phyloP scores from a whole-genome alignment of 176 grass and related monocot species.

The Lolium multiflorum region DNA sequence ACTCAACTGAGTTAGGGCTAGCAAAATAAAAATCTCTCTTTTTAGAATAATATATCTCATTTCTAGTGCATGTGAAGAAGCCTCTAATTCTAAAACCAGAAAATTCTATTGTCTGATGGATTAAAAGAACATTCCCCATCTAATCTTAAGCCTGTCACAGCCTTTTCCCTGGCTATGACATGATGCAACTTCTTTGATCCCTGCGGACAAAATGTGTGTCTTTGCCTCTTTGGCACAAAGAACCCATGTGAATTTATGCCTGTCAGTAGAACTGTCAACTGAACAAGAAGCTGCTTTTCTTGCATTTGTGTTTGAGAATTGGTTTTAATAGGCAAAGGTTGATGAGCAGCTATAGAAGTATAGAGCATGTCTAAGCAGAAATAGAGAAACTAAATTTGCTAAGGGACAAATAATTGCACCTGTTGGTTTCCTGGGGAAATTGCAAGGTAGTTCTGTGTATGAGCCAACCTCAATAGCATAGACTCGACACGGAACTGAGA shows the following conservation, averaged over 20 bases:
- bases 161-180: conserved; percentile 23
- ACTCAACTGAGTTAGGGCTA: conserved; percentile 5
- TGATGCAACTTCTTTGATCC: conserved; percentile 14
- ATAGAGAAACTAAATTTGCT: conserved; percentile 13
- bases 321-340: conserved; percentile 19
- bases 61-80: conserved; percentile 21
- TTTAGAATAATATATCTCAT: not conserved
- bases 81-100: conserved; percentile 16
- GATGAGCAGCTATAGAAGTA: conserved; percentile 19
- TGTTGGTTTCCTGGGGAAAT: conserved; percentile 95
- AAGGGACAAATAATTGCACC: conserved; percentile 41
- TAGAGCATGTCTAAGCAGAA: conserved; percentile 24
- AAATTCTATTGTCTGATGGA: not conserved
- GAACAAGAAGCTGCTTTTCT: not conserved
- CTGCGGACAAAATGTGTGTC: not conserved
- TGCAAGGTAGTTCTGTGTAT: conserved; percentile 97
- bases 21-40: not conserved
- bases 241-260: not conserved
- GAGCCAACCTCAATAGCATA: conserved; percentile 94
- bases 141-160: not conserved
- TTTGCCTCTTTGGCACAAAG: not conserved
- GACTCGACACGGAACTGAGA: conserved; percentile 98
- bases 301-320: conserved; percentile 22
- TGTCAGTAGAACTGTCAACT: not conserved
- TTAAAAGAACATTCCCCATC: conserved; percentile 15